Conservation (phyloP, 441 rosid species). For the Eutrema salsugineum region DNA sequence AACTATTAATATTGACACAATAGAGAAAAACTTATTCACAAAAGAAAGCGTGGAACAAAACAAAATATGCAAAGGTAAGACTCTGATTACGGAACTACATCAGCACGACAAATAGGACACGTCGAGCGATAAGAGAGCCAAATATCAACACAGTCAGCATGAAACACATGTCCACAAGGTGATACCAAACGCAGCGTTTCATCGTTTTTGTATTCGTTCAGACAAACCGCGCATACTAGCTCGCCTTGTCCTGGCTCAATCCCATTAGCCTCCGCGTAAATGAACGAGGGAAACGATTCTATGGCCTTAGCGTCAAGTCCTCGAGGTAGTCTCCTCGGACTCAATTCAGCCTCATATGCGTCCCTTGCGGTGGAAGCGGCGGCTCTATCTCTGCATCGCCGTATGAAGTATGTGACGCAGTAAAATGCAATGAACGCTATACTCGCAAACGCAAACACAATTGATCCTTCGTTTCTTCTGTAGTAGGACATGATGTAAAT, state of each 20-base stretch:
- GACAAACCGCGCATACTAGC: slow-evolving; percentile 20
- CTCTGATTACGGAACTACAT: slow-evolving; percentile 30
- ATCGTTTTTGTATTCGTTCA: slow-evolving; percentile 45
- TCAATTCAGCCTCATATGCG: background rate
- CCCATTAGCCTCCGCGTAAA: slow-evolving; percentile 17
- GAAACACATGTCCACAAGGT: slow-evolving; percentile 58
- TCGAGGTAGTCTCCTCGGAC: slow-evolving; percentile 5
- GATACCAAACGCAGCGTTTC: slow-evolving; percentile 56
- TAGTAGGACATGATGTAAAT: slow-evolving; percentile 17
- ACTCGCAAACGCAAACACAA: slow-evolving; percentile 15
- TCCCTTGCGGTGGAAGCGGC: background rate
- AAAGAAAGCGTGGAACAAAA: background rate
- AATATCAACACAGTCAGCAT: slow-evolving; percentile 48
- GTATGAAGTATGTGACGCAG: background rate
- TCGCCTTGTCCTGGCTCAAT: slow-evolving; percentile 21
- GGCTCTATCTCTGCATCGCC: background rate
- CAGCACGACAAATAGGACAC: slow-evolving; percentile 67
- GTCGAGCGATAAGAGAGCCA: slow-evolving; percentile 54
- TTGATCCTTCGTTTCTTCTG: slow-evolving; percentile 16
- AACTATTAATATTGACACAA: background rate
- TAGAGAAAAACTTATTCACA: background rate
- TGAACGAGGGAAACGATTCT: slow-evolving; percentile 16
- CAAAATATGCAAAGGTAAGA: background rate
- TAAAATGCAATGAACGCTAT: slow-evolving; percentile 11
- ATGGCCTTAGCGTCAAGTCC: slow-evolving; percentile 22